Conservation (phyloP, 1,139 yeast species). For the Hyphopichia wangnamkhiaoensis region DNA sequence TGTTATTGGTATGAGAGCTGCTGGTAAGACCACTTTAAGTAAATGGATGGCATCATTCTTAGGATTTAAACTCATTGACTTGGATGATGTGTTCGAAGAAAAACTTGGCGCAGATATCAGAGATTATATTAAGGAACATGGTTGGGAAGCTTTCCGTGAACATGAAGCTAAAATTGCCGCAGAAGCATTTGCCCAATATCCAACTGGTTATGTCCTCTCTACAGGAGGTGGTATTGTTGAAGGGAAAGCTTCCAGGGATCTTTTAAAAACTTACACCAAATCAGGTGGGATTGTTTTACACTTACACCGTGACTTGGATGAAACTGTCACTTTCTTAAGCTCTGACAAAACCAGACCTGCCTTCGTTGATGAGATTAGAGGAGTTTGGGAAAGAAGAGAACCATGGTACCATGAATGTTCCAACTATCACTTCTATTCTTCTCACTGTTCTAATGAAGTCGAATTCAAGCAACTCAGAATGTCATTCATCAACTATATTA, state of each 20-base stretch:
- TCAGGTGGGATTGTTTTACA: conserved; percentile 81
- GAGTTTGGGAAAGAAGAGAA: conserved; percentile 85
- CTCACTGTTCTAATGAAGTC: conserved; percentile 59
- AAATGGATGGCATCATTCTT: conserved; percentile 73
- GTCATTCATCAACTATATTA: conserved; percentile 60
- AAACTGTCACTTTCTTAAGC: conserved; percentile 72
- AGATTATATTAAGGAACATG: conserved; percentile 62
- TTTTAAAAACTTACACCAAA: conserved; percentile 54
- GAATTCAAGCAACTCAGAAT: conserved; percentile 61
- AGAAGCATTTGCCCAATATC: conserved; percentile 47
- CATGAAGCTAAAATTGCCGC: conserved; percentile 63
- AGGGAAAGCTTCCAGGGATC: conserved; percentile 61
- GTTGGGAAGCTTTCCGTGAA: conserved; percentile 86
- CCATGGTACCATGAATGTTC: conserved; percentile 80
- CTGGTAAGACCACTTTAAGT: conserved; percentile 90
- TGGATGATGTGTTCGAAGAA: conserved; percentile 72
- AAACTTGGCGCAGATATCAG: conserved; percentile 59
- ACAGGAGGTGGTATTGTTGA: conserved; percentile 98
- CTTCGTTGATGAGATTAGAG: conserved; percentile 70
- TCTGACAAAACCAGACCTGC: conserved; percentile 88
- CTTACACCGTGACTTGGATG: conserved; percentile 82
- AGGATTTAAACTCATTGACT: conserved; percentile 74
- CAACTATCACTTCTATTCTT: conserved; percentile 74
- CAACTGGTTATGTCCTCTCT: conserved; percentile 70
- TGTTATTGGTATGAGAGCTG: conserved; percentile 97